A percentile compares a stretch with the other conserved stretches of the same genome.
phyloP scores from a whole-genome alignment of 140 eudicot genomes.

The Senecio squalidus region DNA sequence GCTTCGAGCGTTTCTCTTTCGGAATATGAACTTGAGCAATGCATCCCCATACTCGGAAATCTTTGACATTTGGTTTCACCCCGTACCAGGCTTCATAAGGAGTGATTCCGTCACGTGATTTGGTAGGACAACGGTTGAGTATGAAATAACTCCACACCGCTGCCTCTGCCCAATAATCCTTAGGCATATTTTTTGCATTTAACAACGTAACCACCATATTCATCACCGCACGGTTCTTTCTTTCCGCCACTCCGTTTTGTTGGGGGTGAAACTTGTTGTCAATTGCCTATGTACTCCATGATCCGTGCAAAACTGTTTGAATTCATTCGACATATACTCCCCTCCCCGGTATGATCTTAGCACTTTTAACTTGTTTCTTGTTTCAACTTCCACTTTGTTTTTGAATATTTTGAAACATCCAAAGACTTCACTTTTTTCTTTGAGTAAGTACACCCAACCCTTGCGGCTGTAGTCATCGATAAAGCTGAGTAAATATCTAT shows the following conservation, averaged over 20 bases:
- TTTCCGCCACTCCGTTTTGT: constrained; percentile 1
- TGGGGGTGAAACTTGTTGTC: not conserved
- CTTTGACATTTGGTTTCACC: not conserved
- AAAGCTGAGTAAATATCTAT: not conserved
- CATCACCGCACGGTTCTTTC: too few relatives aligned
- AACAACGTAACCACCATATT: not conserved
- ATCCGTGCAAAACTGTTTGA: not conserved
- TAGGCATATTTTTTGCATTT: not conserved
- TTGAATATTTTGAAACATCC: not conserved
- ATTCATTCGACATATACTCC: not conserved
- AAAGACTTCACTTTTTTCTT: not conserved
- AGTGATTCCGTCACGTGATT: not conserved
- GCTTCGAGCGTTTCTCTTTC: not conserved
- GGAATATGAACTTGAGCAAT: not conserved
- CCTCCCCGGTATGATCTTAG: not conserved
- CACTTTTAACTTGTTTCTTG: not conserved
- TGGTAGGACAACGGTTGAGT: not conserved
- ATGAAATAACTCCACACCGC: not conserved
- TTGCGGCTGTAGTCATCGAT: constrained; percentile 2
- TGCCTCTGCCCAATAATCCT: not conserved
- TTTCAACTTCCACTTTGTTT: too few relatives aligned
- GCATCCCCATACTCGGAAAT: not conserved
- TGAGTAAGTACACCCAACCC: not conserved
- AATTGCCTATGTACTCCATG: not conserved
- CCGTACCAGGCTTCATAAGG: constrained; percentile 1